These are phyloP conservation scores for Emericellopsis cladophorae DNA, from an alignment of 2,329 filamentous ascomycete species.

Conservation along the genomic window DNA sequence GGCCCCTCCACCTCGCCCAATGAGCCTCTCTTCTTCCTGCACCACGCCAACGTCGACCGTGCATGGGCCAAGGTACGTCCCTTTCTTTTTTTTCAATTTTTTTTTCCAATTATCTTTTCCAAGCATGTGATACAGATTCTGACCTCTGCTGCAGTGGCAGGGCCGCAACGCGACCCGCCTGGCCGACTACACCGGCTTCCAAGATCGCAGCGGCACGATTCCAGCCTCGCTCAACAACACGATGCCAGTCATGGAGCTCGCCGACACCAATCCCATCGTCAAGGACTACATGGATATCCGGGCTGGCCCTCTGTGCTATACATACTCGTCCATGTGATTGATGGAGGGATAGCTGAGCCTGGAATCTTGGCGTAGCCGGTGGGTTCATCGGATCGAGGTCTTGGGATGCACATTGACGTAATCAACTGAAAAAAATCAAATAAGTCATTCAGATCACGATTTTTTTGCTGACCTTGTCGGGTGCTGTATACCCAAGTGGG, in stretches of 20 bases:
- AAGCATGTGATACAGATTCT: neutral
- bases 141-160: conserved; percentile 6
- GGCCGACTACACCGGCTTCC: conserved; percentile 7
- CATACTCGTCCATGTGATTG: conserved; percentile 2
- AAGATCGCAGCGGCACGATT: neutral
- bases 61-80: conserved; percentile 8
- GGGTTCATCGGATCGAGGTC: no score
- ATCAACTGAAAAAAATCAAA: no score
- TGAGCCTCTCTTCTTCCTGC: conserved; percentile 15
- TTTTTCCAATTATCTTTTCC: neutral
- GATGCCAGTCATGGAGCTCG: conserved; percentile 7
- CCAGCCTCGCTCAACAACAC: conserved; percentile 4
- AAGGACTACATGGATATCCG: conserved; percentile 8
- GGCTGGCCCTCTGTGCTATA: conserved; percentile 6
- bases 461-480: no score
- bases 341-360: no score
- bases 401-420: no score
- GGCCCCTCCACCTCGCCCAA: conserved; percentile 12
- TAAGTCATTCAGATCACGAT: no score
- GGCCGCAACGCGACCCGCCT: conserved; percentile 7
- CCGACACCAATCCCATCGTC: conserved; percentile 5
- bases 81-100: no score
- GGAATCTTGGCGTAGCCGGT: no score
- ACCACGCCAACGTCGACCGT: conserved; percentile 15
- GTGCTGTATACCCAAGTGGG: no score